Evolutionary conservation across 2,329 filamentous ascomycete genomes (phyloP), one percentile per base, ranked within the genome.

Genomic region (Fusarium lyarnte): DNA sequence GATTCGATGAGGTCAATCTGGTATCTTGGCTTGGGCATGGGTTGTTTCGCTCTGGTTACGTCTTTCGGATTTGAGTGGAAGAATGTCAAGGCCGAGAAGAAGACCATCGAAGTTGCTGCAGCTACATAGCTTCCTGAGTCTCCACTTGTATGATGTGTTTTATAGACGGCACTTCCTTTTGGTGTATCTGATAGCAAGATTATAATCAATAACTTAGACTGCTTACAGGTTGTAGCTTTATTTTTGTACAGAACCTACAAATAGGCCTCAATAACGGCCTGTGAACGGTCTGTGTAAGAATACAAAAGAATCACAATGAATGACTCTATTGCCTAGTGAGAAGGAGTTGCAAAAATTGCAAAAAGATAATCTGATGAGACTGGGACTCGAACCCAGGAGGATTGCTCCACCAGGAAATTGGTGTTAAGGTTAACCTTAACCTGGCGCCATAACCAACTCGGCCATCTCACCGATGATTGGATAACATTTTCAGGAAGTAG

Each of bases 371-470:
- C 17, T 66, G 63, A 66, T 66, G 63, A 66, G 63, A 66, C 63
- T 66, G 63, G 63, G 63, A 66, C 63, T 66, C 62, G 63, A 66
- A 66, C 63, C 63, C 63, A 66, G 63, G 63, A 66, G 63, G 63
- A 66, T 66, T 66, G 63, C 63, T 66, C 63, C 63, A 66, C 63
- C 63, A 66, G 63, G 63, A 66, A 66, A 66, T 66, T 58, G 13
- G 61, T 66, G 61, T 66, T 36, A 66, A 66, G 63, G 63, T 66
- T 66, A 51, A 66, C 63, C 63, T 66, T 66, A 66, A 66, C 63
- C 63, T 66, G 63, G 63, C 63, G 63, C 63, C 63, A 66, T 66
- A 66, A 66, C 63, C 63, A 66, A 66, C 63, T 66, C 63, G 63
- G 63, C 63, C 63, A 66, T 66, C 63, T 66, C 63, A 66, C 63